Percentiles rank a stretch among this genome's conserved stretches.
Evolutionary conservation across 345 rosid genomes (phyloP).

Genomic region (Zanthoxylum bungeanum): DNA sequence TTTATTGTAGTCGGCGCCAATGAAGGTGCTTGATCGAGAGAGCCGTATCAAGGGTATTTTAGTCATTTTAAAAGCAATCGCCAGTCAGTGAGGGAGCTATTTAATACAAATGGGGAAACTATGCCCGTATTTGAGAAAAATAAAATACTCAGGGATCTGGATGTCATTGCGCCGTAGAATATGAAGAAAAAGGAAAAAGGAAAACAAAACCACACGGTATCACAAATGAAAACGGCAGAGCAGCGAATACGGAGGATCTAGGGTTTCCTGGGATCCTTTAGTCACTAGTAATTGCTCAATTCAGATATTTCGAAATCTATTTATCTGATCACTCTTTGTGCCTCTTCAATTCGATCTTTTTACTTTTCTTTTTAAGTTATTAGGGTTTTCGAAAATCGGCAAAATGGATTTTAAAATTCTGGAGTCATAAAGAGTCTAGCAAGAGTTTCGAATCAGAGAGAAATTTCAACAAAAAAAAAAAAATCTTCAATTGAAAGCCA

Average conservation of each 20-base stretch:
- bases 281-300: not conserved
- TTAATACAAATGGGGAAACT: too few relatives aligned
- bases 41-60: not conserved
- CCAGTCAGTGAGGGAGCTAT: not conserved
- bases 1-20: too few relatives aligned
- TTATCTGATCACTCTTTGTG: constrained; percentile 3
- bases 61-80: not conserved
- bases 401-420: not conserved
- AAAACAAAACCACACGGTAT: not conserved
- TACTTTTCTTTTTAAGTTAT: not conserved
- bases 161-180: not conserved
- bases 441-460: constrained; percentile 24
- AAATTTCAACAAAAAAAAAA: not conserved
- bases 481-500: constrained; percentile 2
- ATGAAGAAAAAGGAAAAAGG: not conserved
- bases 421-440: not conserved
- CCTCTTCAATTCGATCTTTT: not conserved
- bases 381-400: constrained; percentile 28
- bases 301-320: not conserved
- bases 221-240: constrained; percentile 21
- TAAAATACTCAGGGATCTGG: not conserved
- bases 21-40: too few relatives aligned
- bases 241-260: constrained; percentile 47
- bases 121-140: not conserved
- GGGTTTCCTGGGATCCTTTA: constrained; percentile 58